These are phyloP conservation scores for Conticribra guillardii DNA, from an alignment of 108 stramenopile species.

Conservation along the genomic window DNA sequence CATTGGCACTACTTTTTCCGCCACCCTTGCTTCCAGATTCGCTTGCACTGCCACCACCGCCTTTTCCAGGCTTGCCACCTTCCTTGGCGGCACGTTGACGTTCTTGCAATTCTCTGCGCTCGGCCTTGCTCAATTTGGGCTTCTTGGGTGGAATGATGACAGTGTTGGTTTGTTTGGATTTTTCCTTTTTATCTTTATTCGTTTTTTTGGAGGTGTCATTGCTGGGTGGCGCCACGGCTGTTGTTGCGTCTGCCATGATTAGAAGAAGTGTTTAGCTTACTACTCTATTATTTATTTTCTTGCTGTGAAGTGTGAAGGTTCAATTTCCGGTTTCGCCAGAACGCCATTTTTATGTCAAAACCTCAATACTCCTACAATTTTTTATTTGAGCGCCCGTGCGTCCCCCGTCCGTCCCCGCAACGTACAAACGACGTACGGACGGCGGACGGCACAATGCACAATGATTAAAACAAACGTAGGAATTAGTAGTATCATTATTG, in stretches of 20 bases:
- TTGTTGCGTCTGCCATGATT: slow-evolving; percentile 3
- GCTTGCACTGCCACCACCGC: background rate
- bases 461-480: no score
- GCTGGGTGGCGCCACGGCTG: background rate
- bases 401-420: no score
- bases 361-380: no score
- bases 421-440: no score
- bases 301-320: no score
- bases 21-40: slow-evolving; percentile 23
- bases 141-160: slow-evolving; percentile 85
- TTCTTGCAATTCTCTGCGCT: slow-evolving; percentile 93
- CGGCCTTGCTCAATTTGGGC: slow-evolving; percentile 93
- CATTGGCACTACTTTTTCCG: slow-evolving; percentile 9
- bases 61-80: slow-evolving; percentile 9
- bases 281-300: background rate
- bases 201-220: slow-evolving; percentile 7
- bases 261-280: background rate
- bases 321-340: no score
- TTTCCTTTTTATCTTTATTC: slow-evolving; percentile 64
- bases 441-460: no score
- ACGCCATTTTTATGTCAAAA: no score
- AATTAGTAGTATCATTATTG: no score
- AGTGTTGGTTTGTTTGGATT: slow-evolving; percentile 58
- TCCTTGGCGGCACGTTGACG: slow-evolving; percentile 93
- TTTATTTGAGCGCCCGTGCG: no score